Base-by-base conservation (phyloP, 2,329 filamentous ascomycete species). In the Calonectria leucothoes region DNA sequence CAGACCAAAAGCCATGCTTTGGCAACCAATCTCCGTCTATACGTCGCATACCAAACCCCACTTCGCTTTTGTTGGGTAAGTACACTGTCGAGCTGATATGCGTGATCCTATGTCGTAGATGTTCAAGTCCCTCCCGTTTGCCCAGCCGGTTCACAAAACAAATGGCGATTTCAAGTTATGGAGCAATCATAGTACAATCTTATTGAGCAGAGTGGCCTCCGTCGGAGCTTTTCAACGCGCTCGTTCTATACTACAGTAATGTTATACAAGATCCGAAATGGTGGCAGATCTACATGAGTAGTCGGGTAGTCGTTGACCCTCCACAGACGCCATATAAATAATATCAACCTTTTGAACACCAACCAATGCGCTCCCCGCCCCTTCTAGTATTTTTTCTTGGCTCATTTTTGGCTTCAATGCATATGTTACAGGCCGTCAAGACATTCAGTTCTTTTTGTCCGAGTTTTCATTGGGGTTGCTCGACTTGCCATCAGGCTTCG, bases 301-400 rank as follows among this genome's bases (percentile, higher is more conserved):
- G 75, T 76, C 73, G 75, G 77, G 74, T 68, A 72, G 71, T 78
- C 69, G 64, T 66, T 72, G 65, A 73, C 68, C 76, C 68, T 77
- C 77, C 75, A 77, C 75, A 75, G 80, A 83, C 82, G 78, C 81
- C 81, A 77, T 76, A 78, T 74, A 79, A 80, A 79, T 48, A 80
- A 82, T 80, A 75, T 80, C 77, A 83, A 78, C 80, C 80, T 80
- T 84, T 82, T 82, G 45, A 85, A 84, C 84, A 84, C 83, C 83
- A 77, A 75, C 80, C 72, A 81, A 85, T 85, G 82, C 84, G 79
- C 73, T 76, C 77, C 73, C 74, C 71, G 42, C 69, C 74, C 72
- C 75, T 75, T 79, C 77, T 72, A 77, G 66, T 79, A 75, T 78
- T 71, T n/a, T n/a, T n/a, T n/a, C n/a, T n/a, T n/a, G n/a, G n/a